phyloP scores from a whole-genome alignment of 73 alveolate species.

The Paraurostyla sp. region DNA sequence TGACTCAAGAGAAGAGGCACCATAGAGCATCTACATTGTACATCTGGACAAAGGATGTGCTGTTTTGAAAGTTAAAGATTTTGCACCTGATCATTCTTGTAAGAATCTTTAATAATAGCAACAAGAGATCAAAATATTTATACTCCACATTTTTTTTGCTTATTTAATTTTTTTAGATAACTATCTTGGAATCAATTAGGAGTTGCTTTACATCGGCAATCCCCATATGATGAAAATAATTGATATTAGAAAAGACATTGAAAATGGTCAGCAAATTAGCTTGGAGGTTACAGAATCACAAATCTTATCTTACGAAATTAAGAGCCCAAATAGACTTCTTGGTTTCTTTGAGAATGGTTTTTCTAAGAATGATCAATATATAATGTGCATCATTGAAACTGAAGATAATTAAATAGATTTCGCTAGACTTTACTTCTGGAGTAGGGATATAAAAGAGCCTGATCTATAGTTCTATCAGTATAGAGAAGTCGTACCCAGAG shows the following conservation, averaged over 20 bases:
- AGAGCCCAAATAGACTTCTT: constrained; percentile 10
- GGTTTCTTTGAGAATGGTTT: constrained; percentile 49
- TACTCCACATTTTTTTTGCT: not conserved
- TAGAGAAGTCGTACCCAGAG: constrained; percentile 53
- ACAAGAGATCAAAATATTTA: not conserved
- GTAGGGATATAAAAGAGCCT: not conserved
- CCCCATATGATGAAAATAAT: not conserved
- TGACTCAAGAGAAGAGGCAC: constrained; percentile 49
- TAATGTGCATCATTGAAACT: constrained; percentile 13
- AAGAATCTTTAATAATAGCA: not conserved
- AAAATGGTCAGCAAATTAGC: not conserved
- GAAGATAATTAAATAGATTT: constrained; percentile 34
- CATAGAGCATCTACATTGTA: constrained; percentile 1
- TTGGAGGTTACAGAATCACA: not conserved
- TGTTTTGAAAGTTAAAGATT: constrained; percentile 21
- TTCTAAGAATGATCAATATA: constrained; percentile 2
- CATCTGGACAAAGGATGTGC: constrained; percentile 7
- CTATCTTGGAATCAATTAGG: constrained; percentile 15
- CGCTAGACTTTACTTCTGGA: constrained; percentile 21
- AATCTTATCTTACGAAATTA: not conserved
- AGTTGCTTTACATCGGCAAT: not conserved
- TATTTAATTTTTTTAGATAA: not conserved
- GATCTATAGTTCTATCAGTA: constrained; percentile 15
- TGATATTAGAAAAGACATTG: not conserved
- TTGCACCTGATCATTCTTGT: constrained; percentile 43